Evolutionary conservation across 306 rosid genomes (phyloP), one percentile per base, ranked within the genome.

Genomic region (Ammopiptanthus mongolicus): DNA sequence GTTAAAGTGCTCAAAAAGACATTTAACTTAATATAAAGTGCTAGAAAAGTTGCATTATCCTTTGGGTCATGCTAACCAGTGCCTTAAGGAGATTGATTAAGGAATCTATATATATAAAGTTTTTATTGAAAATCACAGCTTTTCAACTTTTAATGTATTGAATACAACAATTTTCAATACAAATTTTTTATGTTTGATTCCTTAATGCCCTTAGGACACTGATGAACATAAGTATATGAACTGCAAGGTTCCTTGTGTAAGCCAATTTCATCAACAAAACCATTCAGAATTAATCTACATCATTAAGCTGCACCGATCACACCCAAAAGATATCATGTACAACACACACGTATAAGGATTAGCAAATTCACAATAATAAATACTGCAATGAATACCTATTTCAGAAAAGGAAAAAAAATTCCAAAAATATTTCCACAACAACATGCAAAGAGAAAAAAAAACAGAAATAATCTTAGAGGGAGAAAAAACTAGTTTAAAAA

Each of bases 381-480:
- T 8, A 36, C 39, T n/a, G 15, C 4, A 21, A 59, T 8, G 0
- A 13, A 28, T 7, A 39, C 25, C 39, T 44, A 57, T 74, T 58
- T 18, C 68, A 47, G 19, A 21, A 44, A 69, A 14, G 18, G 17
- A 22, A 37, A 42, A 21, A 28, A 18, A 63, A 14, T 2, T 23
- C 22, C 8, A 33, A 44, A 31, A 21, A 44, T 55, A 55, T 56
- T 46, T 71, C 46, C n/a, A 39, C 28, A 25, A 25, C 28, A 56
- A 70, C 48, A 79, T 64, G 81, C 57, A 84, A 71, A 14, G 59
- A 34, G 33, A 61, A 62, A 5, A 5, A 5, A 6, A 31, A 44
- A 69, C 3, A 65, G 47, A 58, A 80, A 15, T 31, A 46, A 60
- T 29, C 37, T 13, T 73, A 41, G 62, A 22, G n/a, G 47, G 14